Conservation (phyloP, 2,329 filamentous ascomycete genomes). For the Pseudogymnoascus sp. region DNA sequence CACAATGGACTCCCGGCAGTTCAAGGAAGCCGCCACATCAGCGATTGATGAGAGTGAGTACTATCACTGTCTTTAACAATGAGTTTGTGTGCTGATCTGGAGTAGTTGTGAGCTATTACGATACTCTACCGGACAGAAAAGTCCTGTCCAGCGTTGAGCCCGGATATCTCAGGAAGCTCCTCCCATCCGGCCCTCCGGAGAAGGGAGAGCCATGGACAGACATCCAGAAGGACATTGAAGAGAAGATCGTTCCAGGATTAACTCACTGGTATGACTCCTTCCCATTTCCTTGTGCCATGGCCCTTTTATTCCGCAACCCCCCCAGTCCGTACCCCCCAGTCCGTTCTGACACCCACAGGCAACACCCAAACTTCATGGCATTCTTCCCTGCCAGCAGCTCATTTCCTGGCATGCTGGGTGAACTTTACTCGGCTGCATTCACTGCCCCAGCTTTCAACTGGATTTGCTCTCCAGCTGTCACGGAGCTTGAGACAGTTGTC, state of each 20-base stretch:
- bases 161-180: slow-evolving; percentile 74
- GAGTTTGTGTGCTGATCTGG: slow-evolving; percentile 14
- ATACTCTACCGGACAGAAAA: slow-evolving; percentile 59
- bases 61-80: neutral
- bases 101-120: slow-evolving; percentile 75
- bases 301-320: neutral
- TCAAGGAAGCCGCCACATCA: slow-evolving; percentile 66
- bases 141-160: slow-evolving; percentile 75
- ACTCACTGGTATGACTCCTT: slow-evolving; percentile 63
- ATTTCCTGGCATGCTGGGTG: slow-evolving; percentile 80
- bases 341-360: slow-evolving; percentile 38
- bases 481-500: slow-evolving; percentile 87
- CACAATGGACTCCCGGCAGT: slow-evolving; percentile 71
- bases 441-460: slow-evolving; percentile 93
- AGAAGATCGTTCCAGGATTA: slow-evolving; percentile 82
- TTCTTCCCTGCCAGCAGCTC: slow-evolving; percentile 82
- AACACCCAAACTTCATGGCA: slow-evolving; percentile 89
- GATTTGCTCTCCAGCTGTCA: slow-evolving; percentile 87
- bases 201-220: slow-evolving; percentile 66
- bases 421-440: slow-evolving; percentile 86
- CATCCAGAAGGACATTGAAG: slow-evolving; percentile 77
- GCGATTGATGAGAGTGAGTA: slow-evolving; percentile 75
- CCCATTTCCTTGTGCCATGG: neutral
- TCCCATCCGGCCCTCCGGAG: slow-evolving; percentile 60
- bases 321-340: neutral